Evolutionary conservation across 768 basidiomycete genomes (phyloP).

Genomic region (Boletus vinaceobasis): DNA sequence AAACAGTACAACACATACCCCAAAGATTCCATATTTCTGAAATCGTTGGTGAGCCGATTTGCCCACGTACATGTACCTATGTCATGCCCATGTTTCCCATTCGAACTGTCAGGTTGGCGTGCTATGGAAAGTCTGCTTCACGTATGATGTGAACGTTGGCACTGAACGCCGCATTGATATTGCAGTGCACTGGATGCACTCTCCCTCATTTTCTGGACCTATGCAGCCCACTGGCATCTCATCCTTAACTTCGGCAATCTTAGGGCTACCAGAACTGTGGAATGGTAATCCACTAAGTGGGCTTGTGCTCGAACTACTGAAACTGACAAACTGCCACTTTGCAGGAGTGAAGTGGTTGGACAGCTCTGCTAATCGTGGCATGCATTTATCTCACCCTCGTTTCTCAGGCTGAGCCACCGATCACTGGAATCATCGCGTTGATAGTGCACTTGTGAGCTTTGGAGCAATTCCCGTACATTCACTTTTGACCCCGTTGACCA

Average conservation of each 20-base stretch:
- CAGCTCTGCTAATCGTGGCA: background rate
- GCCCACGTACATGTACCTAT: background rate
- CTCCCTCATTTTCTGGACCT: background rate
- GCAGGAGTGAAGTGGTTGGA: background rate
- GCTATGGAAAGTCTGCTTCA: background rate
- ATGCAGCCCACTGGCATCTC: background rate
- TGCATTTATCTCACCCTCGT: background rate
- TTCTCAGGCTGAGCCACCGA: background rate
- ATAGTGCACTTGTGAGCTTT: conserved; percentile 1
- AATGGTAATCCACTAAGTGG: background rate
- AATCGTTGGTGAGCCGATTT: background rate
- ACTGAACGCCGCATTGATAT: background rate
- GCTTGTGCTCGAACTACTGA: background rate
- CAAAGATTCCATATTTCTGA: background rate
- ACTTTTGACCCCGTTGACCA: background rate
- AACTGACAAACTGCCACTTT: background rate
- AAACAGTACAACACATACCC: background rate
- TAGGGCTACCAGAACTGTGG: accelerated
- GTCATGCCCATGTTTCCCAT: background rate
- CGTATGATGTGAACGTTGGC: background rate
- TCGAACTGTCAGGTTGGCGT: background rate
- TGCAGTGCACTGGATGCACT: background rate
- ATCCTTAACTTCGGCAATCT: background rate
- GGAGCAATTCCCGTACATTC: background rate
- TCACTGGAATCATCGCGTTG: background rate